A percentile compares a stretch with the other conserved stretches of the same genome.
Conservation (phyloP, 164 flowering plant genomes). For the Protea cynaroides region DNA sequence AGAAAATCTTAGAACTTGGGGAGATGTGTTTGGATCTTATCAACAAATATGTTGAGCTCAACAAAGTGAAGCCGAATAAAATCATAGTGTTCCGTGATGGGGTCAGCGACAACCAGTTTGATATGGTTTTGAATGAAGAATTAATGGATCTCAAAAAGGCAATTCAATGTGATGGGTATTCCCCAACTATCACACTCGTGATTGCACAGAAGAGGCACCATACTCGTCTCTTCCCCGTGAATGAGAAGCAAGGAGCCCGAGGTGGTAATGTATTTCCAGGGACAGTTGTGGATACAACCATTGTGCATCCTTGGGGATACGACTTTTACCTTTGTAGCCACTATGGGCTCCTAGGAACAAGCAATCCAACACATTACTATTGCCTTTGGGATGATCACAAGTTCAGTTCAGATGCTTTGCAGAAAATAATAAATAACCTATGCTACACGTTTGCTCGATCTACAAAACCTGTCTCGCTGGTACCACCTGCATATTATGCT, state of each 20-base stretch:
- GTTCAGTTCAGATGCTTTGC: constrained; percentile 85
- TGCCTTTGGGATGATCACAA: constrained; percentile 77
- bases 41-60: constrained; percentile 55
- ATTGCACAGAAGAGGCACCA: constrained; percentile 96
- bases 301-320: constrained; percentile 81
- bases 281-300: constrained; percentile 81
- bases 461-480: constrained; percentile 88
- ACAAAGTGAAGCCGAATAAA: constrained; percentile 44
- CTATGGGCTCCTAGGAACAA: constrained; percentile 90
- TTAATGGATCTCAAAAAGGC: constrained; percentile 57
- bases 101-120: constrained; percentile 88
- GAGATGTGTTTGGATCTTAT: constrained; percentile 67
- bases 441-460: constrained; percentile 89
- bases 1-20: constrained; percentile 76
- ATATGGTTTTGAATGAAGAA: constrained; percentile 74
- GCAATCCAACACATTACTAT: constrained; percentile 89
- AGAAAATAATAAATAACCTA: constrained; percentile 67
- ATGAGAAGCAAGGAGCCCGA: constrained; percentile 10
- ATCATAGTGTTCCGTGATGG: constrained; percentile 93
- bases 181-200: constrained; percentile 68
- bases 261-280: constrained; percentile 87
- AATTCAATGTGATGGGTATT: constrained; percentile 55
- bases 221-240: constrained; percentile 58
- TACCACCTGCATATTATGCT: constrained; percentile 93
- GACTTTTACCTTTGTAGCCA: constrained; percentile 97